phyloP scores from a whole-genome alignment of 2,329 filamentous ascomycete species.

The Botryotinia globosa region DNA sequence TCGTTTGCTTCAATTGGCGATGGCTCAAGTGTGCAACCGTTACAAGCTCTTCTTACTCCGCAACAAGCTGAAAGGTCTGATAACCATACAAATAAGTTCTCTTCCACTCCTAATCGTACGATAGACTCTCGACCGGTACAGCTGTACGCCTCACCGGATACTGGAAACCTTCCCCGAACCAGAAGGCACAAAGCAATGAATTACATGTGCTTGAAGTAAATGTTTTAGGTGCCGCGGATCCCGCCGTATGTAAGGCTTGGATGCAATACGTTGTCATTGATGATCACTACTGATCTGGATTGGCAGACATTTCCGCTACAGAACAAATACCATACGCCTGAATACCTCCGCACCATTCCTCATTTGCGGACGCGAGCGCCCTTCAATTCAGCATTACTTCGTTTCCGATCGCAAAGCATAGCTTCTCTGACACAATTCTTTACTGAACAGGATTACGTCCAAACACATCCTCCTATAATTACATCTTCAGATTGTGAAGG shows the following conservation, averaged over 20 bases:
- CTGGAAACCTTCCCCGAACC: constrained; percentile 69
- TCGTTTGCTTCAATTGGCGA: constrained; percentile 85
- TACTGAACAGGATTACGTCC: constrained; percentile 64
- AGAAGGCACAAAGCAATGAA: constrained; percentile 72
- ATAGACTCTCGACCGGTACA: constrained; percentile 75
- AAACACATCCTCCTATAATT: constrained; percentile 90
- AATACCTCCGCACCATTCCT: constrained; percentile 83
- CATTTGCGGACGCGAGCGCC: constrained; percentile 83
- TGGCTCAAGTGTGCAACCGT: constrained; percentile 72
- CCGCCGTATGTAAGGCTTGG: constrained; percentile 58
- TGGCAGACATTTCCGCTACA: constrained; percentile 83
- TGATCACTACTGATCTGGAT: constrained; percentile 25
- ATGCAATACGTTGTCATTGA: background rate
- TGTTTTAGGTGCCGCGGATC: constrained; percentile 73
- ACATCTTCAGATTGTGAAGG: constrained; percentile 98
- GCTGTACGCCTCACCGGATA: constrained; percentile 74
- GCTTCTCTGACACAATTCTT: constrained; percentile 75
- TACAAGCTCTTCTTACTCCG: constrained; percentile 55
- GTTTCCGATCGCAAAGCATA: constrained; percentile 78
- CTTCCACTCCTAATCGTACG: constrained; percentile 19
- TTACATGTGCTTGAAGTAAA: constrained; percentile 69
- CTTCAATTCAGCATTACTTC: constrained; percentile 74
- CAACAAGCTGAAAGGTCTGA: constrained; percentile 30
- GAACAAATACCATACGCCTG: constrained; percentile 89
- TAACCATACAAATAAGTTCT: constrained; percentile 17